Conservation (phyloP, 345 rosid genomes). For the Pistacia vera region DNA sequence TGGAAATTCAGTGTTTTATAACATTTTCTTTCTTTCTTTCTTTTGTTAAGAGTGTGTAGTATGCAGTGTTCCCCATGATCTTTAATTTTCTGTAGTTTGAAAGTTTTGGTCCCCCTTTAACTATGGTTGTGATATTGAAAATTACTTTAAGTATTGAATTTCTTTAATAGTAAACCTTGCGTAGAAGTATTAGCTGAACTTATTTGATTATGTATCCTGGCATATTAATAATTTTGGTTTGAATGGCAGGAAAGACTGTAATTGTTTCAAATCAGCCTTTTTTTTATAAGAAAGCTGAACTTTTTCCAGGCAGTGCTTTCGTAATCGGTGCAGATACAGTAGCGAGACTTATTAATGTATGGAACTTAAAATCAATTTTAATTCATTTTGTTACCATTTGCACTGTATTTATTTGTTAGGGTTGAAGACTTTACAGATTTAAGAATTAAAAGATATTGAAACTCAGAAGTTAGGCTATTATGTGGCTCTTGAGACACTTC, state of each 20-base stretch:
- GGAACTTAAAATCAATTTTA: conserved; percentile 23
- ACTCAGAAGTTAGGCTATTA: background rate
- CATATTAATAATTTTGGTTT: conserved; percentile 4
- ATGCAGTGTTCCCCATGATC: background rate
- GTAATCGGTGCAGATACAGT: conserved; percentile 94
- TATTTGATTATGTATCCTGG: conserved; percentile 3
- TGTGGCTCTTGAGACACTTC: background rate
- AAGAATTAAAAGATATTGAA: background rate
- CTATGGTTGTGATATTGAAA: conserved; percentile 2
- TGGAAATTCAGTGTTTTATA: background rate
- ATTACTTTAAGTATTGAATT: background rate
- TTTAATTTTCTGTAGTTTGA: background rate
- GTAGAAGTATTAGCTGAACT: background rate
- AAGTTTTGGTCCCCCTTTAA: background rate
- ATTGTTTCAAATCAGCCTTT: conserved; percentile 95
- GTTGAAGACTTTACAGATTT: background rate
- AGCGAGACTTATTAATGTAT: conserved; percentile 81
- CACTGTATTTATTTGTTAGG: too few relatives aligned
- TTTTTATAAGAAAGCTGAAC: conserved; percentile 91
- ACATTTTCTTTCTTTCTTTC: background rate
- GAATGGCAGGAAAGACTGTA: conserved; percentile 74
- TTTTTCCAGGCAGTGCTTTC: conserved; percentile 93
- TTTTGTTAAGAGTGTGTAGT: conserved; percentile 1
- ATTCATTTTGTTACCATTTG: background rate
- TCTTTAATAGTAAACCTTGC: background rate